A percentile compares a stretch with the other conserved stretches of the same genome.
These are phyloP conservation scores for Chloranthus sessilifolius DNA, from an alignment of 164 flowering plant genomes.

Conservation along the genomic window DNA sequence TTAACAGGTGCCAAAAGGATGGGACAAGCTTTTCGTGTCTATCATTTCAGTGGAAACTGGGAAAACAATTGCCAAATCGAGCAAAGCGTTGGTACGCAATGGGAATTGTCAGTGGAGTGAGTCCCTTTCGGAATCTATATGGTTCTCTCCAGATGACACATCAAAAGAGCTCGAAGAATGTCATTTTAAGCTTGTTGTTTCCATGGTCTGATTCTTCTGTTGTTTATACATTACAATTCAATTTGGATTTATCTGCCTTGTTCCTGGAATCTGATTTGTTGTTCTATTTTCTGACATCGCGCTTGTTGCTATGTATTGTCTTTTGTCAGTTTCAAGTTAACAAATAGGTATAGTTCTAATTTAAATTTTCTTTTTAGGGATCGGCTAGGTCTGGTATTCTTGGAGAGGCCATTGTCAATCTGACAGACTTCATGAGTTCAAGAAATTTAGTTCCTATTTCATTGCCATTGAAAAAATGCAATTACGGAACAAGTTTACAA, in stretches of 20 bases:
- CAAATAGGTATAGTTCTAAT: neutral
- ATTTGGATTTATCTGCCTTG: neutral
- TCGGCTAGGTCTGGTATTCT: constrained; percentile 52
- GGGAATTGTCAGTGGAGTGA: constrained; percentile 64
- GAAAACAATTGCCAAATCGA: constrained; percentile 40
- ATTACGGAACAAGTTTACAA: constrained; percentile 44
- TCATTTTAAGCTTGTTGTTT: constrained; percentile 38
- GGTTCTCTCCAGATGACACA: constrained; percentile 34
- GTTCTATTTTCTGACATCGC: neutral
- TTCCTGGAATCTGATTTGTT: neutral
- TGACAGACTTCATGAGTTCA: constrained; percentile 31
- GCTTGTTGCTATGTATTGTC: neutral
- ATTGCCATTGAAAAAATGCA: constrained; percentile 48
- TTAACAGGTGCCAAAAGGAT: constrained; percentile 60
- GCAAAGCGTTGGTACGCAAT: constrained; percentile 39
- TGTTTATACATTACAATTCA: neutral
- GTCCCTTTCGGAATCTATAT: constrained; percentile 45
- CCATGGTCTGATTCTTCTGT: constrained; percentile 30
- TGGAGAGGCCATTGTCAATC: constrained; percentile 50
- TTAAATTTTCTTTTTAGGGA: constrained; percentile 31
- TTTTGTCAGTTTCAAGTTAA: neutral
- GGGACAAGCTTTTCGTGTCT: constrained; percentile 60
- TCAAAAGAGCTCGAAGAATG: constrained; percentile 35
- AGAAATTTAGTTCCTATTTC: constrained; percentile 32
- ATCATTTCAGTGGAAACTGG: constrained; percentile 44